Conservation (phyloP, 306 rosid species). For the Lupinus albus region DNA sequence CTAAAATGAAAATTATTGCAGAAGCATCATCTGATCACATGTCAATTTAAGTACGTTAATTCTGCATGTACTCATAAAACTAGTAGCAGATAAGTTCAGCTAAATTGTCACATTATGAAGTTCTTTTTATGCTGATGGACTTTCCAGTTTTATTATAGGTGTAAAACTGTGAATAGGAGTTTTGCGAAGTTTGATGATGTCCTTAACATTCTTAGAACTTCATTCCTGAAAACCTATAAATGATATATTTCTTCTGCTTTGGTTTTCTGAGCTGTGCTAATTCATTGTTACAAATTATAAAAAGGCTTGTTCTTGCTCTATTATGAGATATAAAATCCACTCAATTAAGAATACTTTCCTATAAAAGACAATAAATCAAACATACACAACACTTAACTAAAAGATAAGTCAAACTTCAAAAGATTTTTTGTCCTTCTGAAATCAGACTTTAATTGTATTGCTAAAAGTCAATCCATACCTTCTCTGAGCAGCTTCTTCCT, state of each 20-base stretch:
- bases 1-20: constrained; percentile 16
- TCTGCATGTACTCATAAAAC: constrained; percentile 31
- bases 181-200: constrained; percentile 21
- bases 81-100: constrained; percentile 19
- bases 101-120: constrained; percentile 15
- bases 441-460: constrained; percentile 10
- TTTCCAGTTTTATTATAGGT: background rate
- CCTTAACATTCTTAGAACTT: constrained; percentile 32
- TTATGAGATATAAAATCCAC: constrained; percentile 5
- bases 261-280: constrained; percentile 12
- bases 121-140: constrained; percentile 9
- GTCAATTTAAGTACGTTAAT: constrained; percentile 4
- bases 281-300: background rate
- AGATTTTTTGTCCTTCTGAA: background rate
- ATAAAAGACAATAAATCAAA: constrained; percentile 22
- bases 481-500: constrained; percentile 87
- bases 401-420: constrained; percentile 3
- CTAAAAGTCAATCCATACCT: constrained; percentile 52
- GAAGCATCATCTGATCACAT: constrained; percentile 12
- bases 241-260: constrained; percentile 21
- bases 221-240: background rate
- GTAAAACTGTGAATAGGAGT: constrained; percentile 3
- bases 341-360: constrained; percentile 18
- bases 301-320: constrained; percentile 13
- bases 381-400: background rate